Evolutionary conservation across 2,329 filamentous ascomycete genomes (phyloP).

Genomic region (Fusarium subtropicale): DNA sequence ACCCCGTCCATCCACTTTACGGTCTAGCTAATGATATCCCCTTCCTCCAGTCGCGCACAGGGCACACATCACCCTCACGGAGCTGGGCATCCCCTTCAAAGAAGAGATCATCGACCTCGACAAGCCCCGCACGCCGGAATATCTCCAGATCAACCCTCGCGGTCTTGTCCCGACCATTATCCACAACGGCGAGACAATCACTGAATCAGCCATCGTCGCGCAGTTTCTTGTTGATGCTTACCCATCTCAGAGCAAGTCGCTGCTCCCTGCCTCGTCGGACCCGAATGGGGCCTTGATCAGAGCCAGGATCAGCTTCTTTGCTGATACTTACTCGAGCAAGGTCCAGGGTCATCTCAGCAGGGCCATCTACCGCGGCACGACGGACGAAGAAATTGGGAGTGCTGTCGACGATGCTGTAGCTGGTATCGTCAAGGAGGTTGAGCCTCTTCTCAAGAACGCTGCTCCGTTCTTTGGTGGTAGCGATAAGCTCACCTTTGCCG

Average conservation of each 20-base stretch:
- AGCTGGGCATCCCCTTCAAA: constrained; percentile 73
- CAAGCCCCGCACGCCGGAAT: constrained; percentile 76
- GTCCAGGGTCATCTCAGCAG: constrained; percentile 62
- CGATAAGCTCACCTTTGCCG: constrained; percentile 75
- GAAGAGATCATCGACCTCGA: constrained; percentile 79
- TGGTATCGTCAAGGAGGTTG: constrained; percentile 75
- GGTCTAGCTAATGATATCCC: not conserved
- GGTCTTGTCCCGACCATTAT: constrained; percentile 79
- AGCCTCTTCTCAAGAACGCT: constrained; percentile 71
- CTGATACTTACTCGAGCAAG: constrained; percentile 73
- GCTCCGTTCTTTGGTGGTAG: constrained; percentile 74
- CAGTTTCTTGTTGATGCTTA: constrained; percentile 77
- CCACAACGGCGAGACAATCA: constrained; percentile 75
- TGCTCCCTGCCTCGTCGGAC: constrained; percentile 67
- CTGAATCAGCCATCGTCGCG: constrained; percentile 78
- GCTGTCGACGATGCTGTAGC: constrained; percentile 64
- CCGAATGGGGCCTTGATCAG: constrained; percentile 68
- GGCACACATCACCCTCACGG: constrained; percentile 76
- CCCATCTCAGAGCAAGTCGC: constrained; percentile 64
- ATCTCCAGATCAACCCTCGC: constrained; percentile 81
- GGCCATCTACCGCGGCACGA: constrained; percentile 57
- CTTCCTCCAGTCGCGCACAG: constrained; percentile 70
- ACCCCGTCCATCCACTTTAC: not conserved
- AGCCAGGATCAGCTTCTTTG: constrained; percentile 77
- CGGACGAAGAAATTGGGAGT: constrained; percentile 62